These are phyloP conservation scores for Clarireedia hainanense DNA, from an alignment of 2,329 filamentous ascomycete species.

Conservation along the genomic window DNA sequence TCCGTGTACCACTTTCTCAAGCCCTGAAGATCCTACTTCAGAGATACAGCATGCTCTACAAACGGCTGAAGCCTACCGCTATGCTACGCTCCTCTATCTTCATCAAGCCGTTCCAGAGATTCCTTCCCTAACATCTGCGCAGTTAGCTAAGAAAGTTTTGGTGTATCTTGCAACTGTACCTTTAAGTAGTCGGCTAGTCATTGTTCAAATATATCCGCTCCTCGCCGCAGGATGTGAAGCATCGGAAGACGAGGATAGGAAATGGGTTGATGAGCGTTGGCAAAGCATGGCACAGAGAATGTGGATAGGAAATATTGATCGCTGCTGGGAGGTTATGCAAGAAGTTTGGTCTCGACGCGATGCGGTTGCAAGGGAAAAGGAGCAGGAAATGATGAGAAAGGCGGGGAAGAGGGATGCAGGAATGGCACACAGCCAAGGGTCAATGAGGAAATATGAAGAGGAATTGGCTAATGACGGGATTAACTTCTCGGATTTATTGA, in stretches of 20 bases:
- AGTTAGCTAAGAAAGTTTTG: conserved; percentile 54
- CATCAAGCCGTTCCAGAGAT: conserved; percentile 63
- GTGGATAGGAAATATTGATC: conserved; percentile 60
- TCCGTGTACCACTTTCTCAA: conserved; percentile 41
- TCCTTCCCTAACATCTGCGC: conserved; percentile 47
- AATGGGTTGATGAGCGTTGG: conserved; percentile 60
- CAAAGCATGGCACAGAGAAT: conserved; percentile 50
- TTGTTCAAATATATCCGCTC: conserved; percentile 64
- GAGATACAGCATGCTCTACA: conserved; percentile 57
- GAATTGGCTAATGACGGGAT: conserved; percentile 24
- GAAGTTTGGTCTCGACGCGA: conserved; percentile 62
- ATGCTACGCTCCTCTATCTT: conserved; percentile 57
- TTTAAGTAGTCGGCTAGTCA: conserved; percentile 51
- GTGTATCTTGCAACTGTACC: conserved; percentile 56
- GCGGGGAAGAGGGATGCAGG: conserved; percentile 11
- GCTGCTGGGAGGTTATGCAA: conserved; percentile 54
- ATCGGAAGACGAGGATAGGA: conserved; percentile 47
- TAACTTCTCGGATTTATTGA: conserved; percentile 25
- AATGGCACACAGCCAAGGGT: conserved; percentile 2
- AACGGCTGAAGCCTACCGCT: conserved; percentile 60
- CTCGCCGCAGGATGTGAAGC: conserved; percentile 61
- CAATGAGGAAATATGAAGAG: conserved; percentile 26
- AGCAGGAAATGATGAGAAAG: conserved; percentile 16
- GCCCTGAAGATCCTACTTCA: conserved; percentile 55
- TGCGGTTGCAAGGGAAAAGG: conserved; percentile 27